Base-by-base conservation (phyloP, 305 asterid species). In the Plantago coronopus region DNA sequence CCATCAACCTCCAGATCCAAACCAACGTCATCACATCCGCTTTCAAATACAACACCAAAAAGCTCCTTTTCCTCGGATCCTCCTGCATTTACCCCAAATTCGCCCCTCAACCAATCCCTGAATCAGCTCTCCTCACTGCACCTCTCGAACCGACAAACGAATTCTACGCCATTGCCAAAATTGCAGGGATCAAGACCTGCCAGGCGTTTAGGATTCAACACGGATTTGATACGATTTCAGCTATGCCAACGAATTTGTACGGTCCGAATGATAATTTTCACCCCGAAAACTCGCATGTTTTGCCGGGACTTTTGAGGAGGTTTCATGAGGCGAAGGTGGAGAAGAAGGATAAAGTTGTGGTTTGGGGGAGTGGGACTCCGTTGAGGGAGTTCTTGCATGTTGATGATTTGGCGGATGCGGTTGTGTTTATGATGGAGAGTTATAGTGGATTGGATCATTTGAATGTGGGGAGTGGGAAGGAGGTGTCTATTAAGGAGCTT, bases 21-120 rank as follows among this genome's bases (percentile, higher is more conserved):
- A 88, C 91, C 62, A 88, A 88, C 64, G 87, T 88, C 73, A 83
- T 91, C 68, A 66, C 88, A 63, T 88, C 98, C 57, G 79, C 96
- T 13, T 75, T 70, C 67, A 57, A 70, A 3, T 81, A 88, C 69
- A 66, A 72, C 29, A 76, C 88, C 44, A 54, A 44, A 6, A 91
- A 91, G 51, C 86, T 91, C 54, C 61, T 91, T 42, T 88, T 91
- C 72, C 82, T 91, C 40, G 95, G 98, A 7, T 88, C 95, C 53
- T 91, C 95, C 51, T 91, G 98, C 85, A 86, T 88, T 50, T 91
- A 91, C 80, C 98, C 98, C 64, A 91, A 86, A 72, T 85, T 86
- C 73, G 89, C 98, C 16, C 89, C 95, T 2, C 98, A 88, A 22
- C 96, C 98, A 53, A 91, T 91, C 17, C 94, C 91, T 44, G 98